Conservation (phyloP, 1,284 basidiomycete genomes). For the Sporisorium sorghi region DNA sequence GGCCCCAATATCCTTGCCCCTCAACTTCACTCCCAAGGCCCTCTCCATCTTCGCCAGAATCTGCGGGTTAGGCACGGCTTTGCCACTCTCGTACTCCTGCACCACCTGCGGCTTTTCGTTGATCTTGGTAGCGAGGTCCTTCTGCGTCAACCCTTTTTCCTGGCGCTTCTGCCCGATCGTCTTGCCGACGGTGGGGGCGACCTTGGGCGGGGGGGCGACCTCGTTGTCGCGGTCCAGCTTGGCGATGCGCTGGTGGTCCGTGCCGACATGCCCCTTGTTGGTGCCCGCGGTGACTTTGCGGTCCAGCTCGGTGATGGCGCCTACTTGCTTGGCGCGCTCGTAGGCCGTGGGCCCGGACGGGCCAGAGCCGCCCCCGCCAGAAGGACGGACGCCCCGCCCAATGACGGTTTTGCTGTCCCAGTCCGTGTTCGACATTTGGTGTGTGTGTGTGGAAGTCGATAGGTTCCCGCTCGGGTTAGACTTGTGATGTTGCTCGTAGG, state of each 20-base stretch:
- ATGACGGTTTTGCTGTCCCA: constrained; percentile 74
- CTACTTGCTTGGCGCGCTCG: constrained; percentile 70
- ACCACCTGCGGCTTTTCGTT: constrained; percentile 89
- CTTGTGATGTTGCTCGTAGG: no score
- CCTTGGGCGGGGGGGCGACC: constrained; percentile 90
- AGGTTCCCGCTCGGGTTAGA: no score
- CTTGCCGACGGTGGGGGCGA: constrained; percentile 82
- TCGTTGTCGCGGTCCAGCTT: constrained; percentile 76
- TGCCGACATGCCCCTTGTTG: constrained; percentile 64
- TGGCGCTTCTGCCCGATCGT: constrained; percentile 86
- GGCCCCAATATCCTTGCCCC: constrained; percentile 63
- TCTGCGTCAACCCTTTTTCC: constrained; percentile 84
- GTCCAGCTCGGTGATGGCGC: constrained; percentile 71
- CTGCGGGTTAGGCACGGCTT: constrained; percentile 88
- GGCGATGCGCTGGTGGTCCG: constrained; percentile 66
- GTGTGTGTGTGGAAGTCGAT: no score
- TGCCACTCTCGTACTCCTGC: constrained; percentile 85
- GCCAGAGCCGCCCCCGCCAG: constrained; percentile 72
- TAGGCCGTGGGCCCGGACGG: constrained; percentile 72
- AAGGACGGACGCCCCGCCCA: constrained; percentile 76
- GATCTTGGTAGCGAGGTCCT: constrained; percentile 91
- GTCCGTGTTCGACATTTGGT: constrained; percentile 43
- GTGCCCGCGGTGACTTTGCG: constrained; percentile 69
- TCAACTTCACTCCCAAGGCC: constrained; percentile 85
- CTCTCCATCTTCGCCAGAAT: constrained; percentile 93